Evolutionary conservation across 202 grass and related monocot species (phyloP).

Genomic region (Musa balbisiana): DNA sequence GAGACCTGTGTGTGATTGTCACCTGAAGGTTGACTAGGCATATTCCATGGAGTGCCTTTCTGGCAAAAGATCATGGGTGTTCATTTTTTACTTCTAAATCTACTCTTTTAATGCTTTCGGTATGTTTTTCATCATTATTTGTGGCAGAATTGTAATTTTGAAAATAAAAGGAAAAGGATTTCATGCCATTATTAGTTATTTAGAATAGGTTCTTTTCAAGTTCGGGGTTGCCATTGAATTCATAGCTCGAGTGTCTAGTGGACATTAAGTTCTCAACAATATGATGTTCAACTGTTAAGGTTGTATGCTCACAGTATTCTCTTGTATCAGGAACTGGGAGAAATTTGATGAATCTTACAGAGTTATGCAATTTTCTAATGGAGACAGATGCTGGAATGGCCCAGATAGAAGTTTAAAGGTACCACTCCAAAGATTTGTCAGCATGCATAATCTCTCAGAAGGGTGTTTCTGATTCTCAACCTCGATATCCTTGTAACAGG

Average conservation of each 20-base stretch:
- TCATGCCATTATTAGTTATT: too few relatives aligned
- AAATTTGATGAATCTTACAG: constrained; percentile 92
- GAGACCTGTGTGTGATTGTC: neutral
- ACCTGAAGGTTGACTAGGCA: neutral
- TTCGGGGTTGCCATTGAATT: too few relatives aligned
- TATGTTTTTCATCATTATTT: neutral
- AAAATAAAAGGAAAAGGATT: too few relatives aligned
- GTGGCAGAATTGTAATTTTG: neutral
- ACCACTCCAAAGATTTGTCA: neutral
- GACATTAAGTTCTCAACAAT: neutral
- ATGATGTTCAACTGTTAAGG: neutral
- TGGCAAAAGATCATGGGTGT: neutral
- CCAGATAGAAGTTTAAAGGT: constrained; percentile 89
- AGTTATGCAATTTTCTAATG: constrained; percentile 69
- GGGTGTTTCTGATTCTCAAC: neutral
- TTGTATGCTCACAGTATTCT: constrained; percentile 16
- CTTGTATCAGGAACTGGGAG: constrained; percentile 59
- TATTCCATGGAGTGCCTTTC: neutral
- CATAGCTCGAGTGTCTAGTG: too few relatives aligned
- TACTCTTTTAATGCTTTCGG: neutral
- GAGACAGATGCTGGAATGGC: constrained; percentile 94
- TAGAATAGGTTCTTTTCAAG: too few relatives aligned
- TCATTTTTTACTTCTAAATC: neutral
- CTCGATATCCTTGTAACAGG: constrained; percentile 34
- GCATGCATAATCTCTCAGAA: neutral